Evolutionary conservation across 1,284 basidiomycete species (phyloP).

Genomic region (Cryptococcus maquisensis): DNA sequence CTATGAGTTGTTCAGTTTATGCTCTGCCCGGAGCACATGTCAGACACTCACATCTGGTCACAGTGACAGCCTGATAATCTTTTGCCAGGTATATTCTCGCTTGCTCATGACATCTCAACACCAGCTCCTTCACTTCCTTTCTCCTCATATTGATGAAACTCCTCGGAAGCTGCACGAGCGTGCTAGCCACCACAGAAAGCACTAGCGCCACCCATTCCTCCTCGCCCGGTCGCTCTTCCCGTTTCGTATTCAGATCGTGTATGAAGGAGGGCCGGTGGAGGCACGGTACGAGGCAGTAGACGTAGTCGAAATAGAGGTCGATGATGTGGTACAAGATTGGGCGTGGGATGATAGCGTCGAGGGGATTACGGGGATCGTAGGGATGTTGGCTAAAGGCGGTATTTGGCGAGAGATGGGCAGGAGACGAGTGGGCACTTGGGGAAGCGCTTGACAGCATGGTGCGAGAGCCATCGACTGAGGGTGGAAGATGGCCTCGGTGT

Average conservation of each 20-base stretch:
- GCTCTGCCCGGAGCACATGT: too few species aligned
- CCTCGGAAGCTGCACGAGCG: slow-evolving; percentile 39
- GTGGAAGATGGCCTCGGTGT: background rate
- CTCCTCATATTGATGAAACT: slow-evolving; percentile 36
- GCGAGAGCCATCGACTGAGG: background rate
- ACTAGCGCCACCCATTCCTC: slow-evolving; percentile 33
- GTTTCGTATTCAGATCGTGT: slow-evolving; percentile 26
- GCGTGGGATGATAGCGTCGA: slow-evolving; percentile 41
- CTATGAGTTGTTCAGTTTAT: background rate
- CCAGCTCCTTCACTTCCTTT: slow-evolving; percentile 31
- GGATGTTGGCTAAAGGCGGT: background rate
- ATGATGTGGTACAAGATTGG: slow-evolving; percentile 36
- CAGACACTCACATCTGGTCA: slow-evolving; percentile 11
- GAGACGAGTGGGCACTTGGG: background rate
- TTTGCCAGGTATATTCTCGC: slow-evolving; percentile 28
- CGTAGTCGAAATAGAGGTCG: slow-evolving; percentile 43
- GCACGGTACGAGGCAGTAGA: slow-evolving; percentile 36
- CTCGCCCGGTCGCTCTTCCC: slow-evolving; percentile 34
- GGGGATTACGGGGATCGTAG: slow-evolving; percentile 28
- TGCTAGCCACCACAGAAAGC: slow-evolving; percentile 35
- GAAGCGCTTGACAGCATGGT: background rate
- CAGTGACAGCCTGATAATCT: slow-evolving; percentile 11
- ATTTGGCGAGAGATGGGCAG: background rate
- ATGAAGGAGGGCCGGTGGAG: slow-evolving; percentile 42
- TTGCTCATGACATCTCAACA: slow-evolving; percentile 24